phyloP scores from a whole-genome alignment of 129 eudicot genomes.

The Cynara cardunculus region DNA sequence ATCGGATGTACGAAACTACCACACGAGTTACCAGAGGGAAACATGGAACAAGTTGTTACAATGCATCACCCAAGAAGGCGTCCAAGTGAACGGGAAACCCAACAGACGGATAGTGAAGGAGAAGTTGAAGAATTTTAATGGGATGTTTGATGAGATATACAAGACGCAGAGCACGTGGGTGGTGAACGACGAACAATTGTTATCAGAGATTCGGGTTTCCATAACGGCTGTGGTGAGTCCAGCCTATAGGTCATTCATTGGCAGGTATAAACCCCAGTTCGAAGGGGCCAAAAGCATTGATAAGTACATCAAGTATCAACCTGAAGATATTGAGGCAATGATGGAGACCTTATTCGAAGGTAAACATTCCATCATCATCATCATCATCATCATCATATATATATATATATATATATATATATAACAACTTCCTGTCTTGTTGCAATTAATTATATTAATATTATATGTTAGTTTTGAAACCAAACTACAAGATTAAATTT shows the following conservation, averaged over 20 bases:
- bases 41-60: conserved; percentile 65
- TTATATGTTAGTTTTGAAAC: not conserved
- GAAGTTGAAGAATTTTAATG: conserved; percentile 62
- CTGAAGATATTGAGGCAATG: conserved; percentile 69
- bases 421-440: not conserved
- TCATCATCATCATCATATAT: not conserved
- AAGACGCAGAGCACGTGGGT: conserved; percentile 74
- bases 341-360: conserved; percentile 85
- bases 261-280: conserved; percentile 63
- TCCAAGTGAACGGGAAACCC: conserved; percentile 57
- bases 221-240: conserved; percentile 77
- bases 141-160: conserved; percentile 77
- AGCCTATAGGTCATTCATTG: conserved; percentile 78
- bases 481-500: no score
- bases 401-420: not conserved
- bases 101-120: conserved; percentile 52
- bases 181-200: conserved; percentile 75
- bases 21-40: conserved; percentile 81
- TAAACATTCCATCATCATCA: not conserved
- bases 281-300: conserved; percentile 48
- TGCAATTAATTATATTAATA: not conserved
- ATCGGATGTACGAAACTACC: conserved; percentile 66
- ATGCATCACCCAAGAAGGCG: conserved; percentile 55
- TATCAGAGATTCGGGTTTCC: conserved; percentile 75
- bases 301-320: conserved; percentile 83